Conservation (phyloP, 257 asterid species). For the Solanum corneliomulleri region DNA sequence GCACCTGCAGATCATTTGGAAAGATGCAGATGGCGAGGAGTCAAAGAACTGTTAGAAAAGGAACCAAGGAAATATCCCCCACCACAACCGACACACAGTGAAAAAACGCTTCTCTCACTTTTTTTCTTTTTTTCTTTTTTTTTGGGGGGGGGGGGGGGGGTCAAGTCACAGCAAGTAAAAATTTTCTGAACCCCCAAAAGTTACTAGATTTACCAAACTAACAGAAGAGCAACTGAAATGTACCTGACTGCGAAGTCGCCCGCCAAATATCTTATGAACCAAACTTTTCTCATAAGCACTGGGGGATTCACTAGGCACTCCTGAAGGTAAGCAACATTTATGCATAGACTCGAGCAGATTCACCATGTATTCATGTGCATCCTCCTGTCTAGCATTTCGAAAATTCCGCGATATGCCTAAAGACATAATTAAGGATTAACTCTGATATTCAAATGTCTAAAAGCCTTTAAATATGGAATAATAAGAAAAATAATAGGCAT, state of each 20-base stretch:
- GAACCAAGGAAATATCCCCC: not conserved
- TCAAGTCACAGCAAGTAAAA: not conserved
- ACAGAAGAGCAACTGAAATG: not conserved
- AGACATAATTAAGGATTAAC: conserved; percentile 29
- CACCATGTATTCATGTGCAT: conserved; percentile 98
- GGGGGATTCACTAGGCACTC: conserved; percentile 91
- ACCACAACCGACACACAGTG: not conserved
- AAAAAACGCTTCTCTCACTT: not conserved
- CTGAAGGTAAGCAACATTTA: conserved; percentile 94
- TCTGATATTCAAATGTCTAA: not conserved
- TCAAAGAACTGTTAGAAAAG: not conserved
- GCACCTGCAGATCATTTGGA: conserved; percentile 46
- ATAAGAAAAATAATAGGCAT: not conserved
- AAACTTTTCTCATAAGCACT: conserved; percentile 90
- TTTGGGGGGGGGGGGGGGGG: no score
- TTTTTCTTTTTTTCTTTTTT: not conserved
- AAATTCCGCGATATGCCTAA: conserved; percentile 89
- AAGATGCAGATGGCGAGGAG: not conserved
- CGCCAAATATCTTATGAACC: conserved; percentile 97
- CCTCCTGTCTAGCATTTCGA: conserved; percentile 90
- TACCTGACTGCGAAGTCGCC: conserved; percentile 92
- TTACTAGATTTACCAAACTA: not conserved
- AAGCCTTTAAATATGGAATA: not conserved
- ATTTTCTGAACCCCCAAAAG: not conserved
- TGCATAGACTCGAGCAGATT: conserved; percentile 94